Evolutionary conservation across 2,329 filamentous ascomycete genomes (phyloP), one percentile per base, ranked within the genome.

Genomic region (Penicillium sclerotiorum): DNA sequence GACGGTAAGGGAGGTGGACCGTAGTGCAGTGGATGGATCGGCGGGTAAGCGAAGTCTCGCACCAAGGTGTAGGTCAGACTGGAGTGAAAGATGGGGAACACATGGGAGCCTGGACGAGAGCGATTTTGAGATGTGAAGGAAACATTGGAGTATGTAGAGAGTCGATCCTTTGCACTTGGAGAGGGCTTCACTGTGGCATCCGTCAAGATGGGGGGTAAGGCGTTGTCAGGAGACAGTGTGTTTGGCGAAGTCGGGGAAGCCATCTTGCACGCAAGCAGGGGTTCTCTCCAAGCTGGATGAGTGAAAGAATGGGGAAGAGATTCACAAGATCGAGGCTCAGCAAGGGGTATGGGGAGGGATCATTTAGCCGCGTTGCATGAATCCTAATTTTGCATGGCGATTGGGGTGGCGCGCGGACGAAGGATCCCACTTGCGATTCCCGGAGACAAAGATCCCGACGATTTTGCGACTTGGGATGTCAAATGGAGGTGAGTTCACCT

Each of bases 31-130:
- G 90, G 91, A 70, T 97, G 89, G 47, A 81, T 80, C 21, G 82
- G 69, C 25, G 90, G 85, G 69, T 97, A 99, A 60, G 94, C 94
- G 74, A 97, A 99, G 78, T 99, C 94, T 65, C 94, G 88, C 58
- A 99, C 92, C 37, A 90, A 79, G n/a, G 91, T 86, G 70, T 96
- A 96, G 6, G 89, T 73, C 15, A 96, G 82, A 67, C 86, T 95
- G 50, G 91, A 94, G 62, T 90, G 87, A 71, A 90, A 94, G 63
- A 88, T 78, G 13, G 90, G 88, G 65, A 94, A 93, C 55, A 89
- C 80, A 65, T 88, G 83, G n/a, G 90, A 95, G 48, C 81, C 80
- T 17, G 91, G 90, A 53, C 90, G 85, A 56, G 91, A 95, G 55
- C 86, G 83, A 41, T 73, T 76, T 40, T 75, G 70, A 22, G 74